Evolutionary conservation across 2,329 filamentous ascomycete species (phyloP), one percentile per base, ranked within the genome.

Genomic region (Teratosphaeria destructans): DNA sequence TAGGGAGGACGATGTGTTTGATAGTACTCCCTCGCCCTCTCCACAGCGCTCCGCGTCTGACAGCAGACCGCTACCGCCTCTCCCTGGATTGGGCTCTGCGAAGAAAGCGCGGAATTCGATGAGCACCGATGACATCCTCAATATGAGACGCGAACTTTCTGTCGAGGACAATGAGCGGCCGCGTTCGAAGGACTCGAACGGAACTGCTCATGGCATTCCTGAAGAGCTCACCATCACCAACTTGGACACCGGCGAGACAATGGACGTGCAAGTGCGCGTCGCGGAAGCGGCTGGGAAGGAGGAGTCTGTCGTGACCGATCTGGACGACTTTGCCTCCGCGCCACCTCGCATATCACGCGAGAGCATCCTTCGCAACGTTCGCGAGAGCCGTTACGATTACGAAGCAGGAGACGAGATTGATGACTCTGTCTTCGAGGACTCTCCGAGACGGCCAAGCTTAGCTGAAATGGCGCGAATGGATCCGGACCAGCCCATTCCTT

Each of bases 401-500:
- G 74, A 74, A 8, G 73, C 77, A 32, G 64, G 67, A 23, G 66
- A 69, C 10, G 65, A 63, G 39, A 64, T 60, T 75, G 78, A 60
- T 14, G 27, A 14, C 12, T 58, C 58, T 3, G n/a, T 55, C 8
- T 80, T 85, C 58, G 83, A 85, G 3, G 61, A 65, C 19, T 61
- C 60, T 49, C 61, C 62, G 54, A 61, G 55, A 47, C 58, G 67
- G 27, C 69, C 67, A 16, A 64, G 65, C 60, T 77, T 79, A 60
- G 75, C 73, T 49, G 75, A 83, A 55, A 76, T 84, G 35, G 77
- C 76, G 19, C 74, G 75, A 59, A 81, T 90, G 61, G 91, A 97
- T 71, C 93, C 93, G 6, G 93, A 97, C 72, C 83, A 94, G 49
- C 89, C 93, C 0, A 90, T 96, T 66, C 92, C 90, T 23, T 95